Conservation (phyloP, 306 rosid species). For the Dalbergia cochinchinensis region DNA sequence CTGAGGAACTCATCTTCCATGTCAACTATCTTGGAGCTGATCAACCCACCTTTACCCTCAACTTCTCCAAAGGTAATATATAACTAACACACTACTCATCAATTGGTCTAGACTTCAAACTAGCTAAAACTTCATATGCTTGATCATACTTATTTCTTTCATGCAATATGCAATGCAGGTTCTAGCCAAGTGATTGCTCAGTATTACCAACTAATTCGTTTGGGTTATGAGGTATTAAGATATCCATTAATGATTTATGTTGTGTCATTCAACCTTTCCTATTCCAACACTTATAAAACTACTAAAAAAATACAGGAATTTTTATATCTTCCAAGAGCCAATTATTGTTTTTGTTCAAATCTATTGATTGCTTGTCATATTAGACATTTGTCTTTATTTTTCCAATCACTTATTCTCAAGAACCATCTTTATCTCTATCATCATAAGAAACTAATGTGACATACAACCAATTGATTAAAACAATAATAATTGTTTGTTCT, state of each 20-base stretch:
- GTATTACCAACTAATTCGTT: slow-evolving; percentile 88
- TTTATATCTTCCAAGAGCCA: no score
- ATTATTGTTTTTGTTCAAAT: no score
- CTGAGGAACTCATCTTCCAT: slow-evolving; percentile 96
- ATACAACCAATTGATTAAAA: no score
- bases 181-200: slow-evolving; percentile 96
- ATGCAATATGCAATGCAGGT: slow-evolving; percentile 59
- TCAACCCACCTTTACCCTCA: slow-evolving; percentile 96
- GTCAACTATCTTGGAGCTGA: slow-evolving; percentile 94
- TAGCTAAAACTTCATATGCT: neutral
- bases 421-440: no score
- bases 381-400: no score
- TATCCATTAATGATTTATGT: neutral
- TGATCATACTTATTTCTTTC: slow-evolving; percentile 9
- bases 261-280: neutral
- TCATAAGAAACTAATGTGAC: no score
- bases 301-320: no score
- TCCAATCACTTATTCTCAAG: no score
- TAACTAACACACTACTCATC: neutral
- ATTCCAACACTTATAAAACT: neutral
- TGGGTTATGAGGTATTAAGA: slow-evolving; percentile 78
- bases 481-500: no score
- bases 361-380: no score
- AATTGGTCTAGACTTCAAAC: neutral
- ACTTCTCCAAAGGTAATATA: slow-evolving; percentile 81